phyloP scores from a whole-genome alignment of 371 early-diverging fungal species.

The Apophysomyces ossiformis region DNA sequence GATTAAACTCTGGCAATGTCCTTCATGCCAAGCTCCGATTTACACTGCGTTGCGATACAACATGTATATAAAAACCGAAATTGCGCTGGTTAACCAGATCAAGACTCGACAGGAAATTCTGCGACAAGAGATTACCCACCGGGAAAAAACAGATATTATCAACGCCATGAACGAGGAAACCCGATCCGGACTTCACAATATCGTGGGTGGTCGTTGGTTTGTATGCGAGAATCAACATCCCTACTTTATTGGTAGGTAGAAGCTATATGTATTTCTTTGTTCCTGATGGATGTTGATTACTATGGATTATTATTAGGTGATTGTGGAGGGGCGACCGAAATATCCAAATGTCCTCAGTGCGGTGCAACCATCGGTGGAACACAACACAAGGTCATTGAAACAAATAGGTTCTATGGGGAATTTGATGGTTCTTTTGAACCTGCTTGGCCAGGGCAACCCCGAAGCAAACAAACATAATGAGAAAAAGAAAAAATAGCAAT shows the following conservation, averaged over 20 bases:
- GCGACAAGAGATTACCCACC: conserved; percentile 29
- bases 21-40: conserved; percentile 44
- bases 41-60: conserved; percentile 49
- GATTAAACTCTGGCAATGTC: conserved; percentile 56
- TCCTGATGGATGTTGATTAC: neutral
- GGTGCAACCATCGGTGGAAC: conserved; percentile 48
- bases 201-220: conserved; percentile 60
- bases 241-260: conserved; percentile 42
- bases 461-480: neutral
- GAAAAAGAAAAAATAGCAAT: too few relatives aligned
- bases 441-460: conserved; percentile 57
- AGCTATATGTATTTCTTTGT: neutral
- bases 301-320: conserved; percentile 28
- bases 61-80: conserved; percentile 46
- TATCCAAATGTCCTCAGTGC: conserved; percentile 53
- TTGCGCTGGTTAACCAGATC: conserved; percentile 46
- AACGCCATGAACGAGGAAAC: conserved; percentile 55
- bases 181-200: conserved; percentile 28
- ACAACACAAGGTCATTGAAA: conserved; percentile 43
- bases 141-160: conserved; percentile 41
- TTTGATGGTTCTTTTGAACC: conserved; percentile 52
- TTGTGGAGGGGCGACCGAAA: conserved; percentile 57
- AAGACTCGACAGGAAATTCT: conserved; percentile 37
- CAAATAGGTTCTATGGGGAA: conserved; percentile 58
- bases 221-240: conserved; percentile 55